phyloP scores from a whole-genome alignment of 768 basidiomycete species.

The Mycena kentingensis region DNA sequence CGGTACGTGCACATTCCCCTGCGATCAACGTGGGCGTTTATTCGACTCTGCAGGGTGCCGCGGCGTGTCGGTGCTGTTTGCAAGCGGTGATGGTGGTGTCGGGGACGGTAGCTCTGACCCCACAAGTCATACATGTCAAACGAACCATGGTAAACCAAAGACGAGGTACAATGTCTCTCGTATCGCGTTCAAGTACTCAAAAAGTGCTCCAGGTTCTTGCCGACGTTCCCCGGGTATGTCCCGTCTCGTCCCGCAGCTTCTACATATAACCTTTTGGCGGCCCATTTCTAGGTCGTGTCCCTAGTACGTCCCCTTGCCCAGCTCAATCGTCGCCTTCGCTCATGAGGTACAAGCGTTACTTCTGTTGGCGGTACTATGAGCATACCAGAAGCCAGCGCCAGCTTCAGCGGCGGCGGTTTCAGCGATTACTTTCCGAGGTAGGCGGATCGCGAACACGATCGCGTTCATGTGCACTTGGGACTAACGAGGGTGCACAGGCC shows the following conservation, averaged over 20 bases:
- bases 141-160: conserved; percentile 50
- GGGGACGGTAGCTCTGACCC: conserved; percentile 62
- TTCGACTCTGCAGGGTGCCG: conserved; percentile 49
- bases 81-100: conserved; percentile 70
- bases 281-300: conserved; percentile 38
- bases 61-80: conserved; percentile 65
- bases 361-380: conserved; percentile 65
- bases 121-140: conserved; percentile 51
- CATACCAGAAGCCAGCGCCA: conserved; percentile 60
- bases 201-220: conserved; percentile 52
- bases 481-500: conserved; percentile 54
- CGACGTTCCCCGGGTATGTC: conserved; percentile 57
- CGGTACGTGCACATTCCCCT: conserved; percentile 35
- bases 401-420: conserved; percentile 75
- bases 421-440: conserved; percentile 56
- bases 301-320: conserved; percentile 38
- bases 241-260: background rate
- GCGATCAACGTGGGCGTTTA: too few species aligned
- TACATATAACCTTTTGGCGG: background rate
- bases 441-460: background rate
- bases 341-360: conserved; percentile 54
- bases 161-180: conserved; percentile 40
- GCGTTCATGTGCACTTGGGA: background rate
- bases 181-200: background rate
- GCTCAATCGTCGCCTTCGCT: background rate